Evolutionary conservation across 2,329 filamentous ascomycete species (phyloP), one percentile per base, ranked within the genome.

Genomic region (Xylaria sp.): DNA sequence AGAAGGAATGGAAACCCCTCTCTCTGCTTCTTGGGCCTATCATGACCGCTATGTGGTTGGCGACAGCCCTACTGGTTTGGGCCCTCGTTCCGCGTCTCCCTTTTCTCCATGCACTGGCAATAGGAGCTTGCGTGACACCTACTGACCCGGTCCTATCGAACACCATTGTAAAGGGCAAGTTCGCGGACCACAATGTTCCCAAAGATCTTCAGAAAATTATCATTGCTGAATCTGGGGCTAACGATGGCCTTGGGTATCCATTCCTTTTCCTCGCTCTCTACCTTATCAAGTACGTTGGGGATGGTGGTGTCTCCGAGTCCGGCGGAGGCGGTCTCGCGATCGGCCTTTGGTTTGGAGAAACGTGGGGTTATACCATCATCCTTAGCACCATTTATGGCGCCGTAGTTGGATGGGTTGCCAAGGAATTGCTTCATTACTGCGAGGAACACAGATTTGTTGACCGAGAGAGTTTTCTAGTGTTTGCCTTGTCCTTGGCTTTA

Each of bases 131-230:
- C 76, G 90, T 98, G n/a, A 96, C 94, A 2, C 94, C 94, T 0
- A 97, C 94, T 0, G 94, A 98, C 75, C 94, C 94, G 0, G 90
- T 97, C 1, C 80, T 97, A 44, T 95, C 92, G 18, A 95, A 96
- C 71, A 92, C 92, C 2, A 97, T 97, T 66, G 93, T 97, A 54
- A 97, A 97, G 82, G 94, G 94, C 37, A 94, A 93, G 75, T 98
- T 97, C 77, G 94, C 94, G 0, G 94, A 97, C 76, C 91, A 94
- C 75, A 96, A 97, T 77, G 91, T 97, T 21, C 93, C 94, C 0
- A 90, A 90, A 66, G 87, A 91, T 32, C 82, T 98, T 58, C 93
- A 97, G 82, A 90, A 91, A 71, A 93, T 93, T 73, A 92, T 93
- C 75, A 87, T 92, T 58, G 91, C 90, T 27, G 94, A 98, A 81